phyloP scores from a whole-genome alignment of 352 stramenopile species.

The Blastocystis sp. region DNA sequence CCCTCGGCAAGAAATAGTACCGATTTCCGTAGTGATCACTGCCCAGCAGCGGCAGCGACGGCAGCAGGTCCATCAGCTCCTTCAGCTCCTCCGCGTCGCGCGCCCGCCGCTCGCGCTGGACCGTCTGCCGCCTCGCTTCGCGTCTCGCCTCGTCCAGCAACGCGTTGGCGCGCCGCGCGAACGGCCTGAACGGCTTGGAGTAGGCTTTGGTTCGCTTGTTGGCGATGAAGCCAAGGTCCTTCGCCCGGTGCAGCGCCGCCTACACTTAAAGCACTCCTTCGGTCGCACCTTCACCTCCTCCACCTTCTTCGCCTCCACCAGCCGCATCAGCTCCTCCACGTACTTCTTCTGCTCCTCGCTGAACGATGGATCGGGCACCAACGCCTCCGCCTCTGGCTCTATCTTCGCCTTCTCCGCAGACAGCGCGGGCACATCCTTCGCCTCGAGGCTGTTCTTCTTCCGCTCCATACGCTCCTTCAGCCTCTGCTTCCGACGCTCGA shows the following conservation, averaged over 20 bases:
- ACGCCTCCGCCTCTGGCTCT: too few species aligned
- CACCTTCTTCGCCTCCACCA: not conserved
- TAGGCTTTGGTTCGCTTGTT: not conserved
- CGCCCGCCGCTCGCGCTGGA: not conserved
- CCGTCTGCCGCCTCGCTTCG: not conserved
- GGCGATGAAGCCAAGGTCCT: not conserved
- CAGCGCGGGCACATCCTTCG: not conserved
- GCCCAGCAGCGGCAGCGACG: not conserved
- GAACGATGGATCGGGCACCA: too few species aligned
- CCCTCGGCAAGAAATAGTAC: constrained; percentile 20
- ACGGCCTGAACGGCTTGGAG: not conserved
- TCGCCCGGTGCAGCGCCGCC: not conserved
- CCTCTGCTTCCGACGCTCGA: not conserved
- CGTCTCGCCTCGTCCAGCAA: not conserved
- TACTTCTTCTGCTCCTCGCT: not conserved
- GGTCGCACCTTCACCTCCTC: not conserved
- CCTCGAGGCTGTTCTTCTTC: not conserved
- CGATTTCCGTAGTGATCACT: not conserved
- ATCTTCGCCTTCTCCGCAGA: not conserved
- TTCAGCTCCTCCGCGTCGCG: not conserved
- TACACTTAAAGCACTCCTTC: not conserved
- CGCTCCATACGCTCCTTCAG: constrained; percentile 1
- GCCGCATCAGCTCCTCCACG: not conserved
- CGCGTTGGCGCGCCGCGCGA: not conserved
- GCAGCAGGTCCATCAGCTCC: not conserved